phyloP scores from a whole-genome alignment of 2,329 filamentous ascomycete genomes.

The Apiospora phragmitis region DNA sequence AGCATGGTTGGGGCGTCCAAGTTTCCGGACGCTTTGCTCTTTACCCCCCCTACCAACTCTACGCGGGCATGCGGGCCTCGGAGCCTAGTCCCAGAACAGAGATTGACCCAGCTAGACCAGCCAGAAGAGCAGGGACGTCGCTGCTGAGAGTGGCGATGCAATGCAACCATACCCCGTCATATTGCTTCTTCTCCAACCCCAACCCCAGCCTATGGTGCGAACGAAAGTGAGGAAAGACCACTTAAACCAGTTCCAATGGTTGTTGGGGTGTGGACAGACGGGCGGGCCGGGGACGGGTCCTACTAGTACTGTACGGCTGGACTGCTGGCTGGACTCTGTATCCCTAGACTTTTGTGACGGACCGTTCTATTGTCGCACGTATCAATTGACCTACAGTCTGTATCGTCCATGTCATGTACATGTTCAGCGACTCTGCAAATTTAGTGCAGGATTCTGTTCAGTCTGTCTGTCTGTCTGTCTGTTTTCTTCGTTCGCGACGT shows the following conservation, averaged over 20 bases:
- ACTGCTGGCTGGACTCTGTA: not conserved
- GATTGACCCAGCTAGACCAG: not conserved
- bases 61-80: slow-evolving; percentile 2
- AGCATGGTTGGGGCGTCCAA: slow-evolving; percentile 2
- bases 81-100: slow-evolving; percentile 5
- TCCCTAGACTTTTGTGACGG: not conserved
- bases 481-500: not conserved
- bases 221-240: not conserved
- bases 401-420: not conserved
- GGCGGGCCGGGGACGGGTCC: not conserved
- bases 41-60: not conserved
- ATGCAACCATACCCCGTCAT: not conserved
- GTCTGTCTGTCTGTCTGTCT: not conserved
- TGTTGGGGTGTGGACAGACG: not conserved
- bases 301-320: not conserved
- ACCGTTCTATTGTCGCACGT: not conserved
- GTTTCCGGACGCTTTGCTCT: not conserved
- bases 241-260: not conserved
- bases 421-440: not conserved
- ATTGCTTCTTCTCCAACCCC: not conserved
- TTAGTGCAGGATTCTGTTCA: not conserved
- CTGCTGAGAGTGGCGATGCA: not conserved
- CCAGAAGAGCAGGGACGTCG: not conserved
- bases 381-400: not conserved
- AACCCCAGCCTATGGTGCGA: not conserved